Conservation (phyloP, 768 basidiomycete species). For the Crepidotus variabilis region DNA sequence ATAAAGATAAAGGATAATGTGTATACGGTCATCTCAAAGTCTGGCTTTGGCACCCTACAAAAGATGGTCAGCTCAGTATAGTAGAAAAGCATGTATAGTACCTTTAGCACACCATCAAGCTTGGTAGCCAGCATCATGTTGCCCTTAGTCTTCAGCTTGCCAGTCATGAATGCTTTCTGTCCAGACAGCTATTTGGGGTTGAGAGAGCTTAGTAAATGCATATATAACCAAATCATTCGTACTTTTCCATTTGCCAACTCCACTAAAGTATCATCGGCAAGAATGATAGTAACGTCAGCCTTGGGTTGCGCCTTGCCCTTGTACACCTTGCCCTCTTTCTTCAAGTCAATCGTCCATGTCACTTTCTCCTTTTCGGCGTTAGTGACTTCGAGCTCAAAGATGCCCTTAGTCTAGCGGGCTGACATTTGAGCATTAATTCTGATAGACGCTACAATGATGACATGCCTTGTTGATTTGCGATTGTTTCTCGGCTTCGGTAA, state of each 20-base stretch:
- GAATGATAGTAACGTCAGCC: constrained; percentile 77
- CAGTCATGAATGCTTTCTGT: constrained; percentile 96
- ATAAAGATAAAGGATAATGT: constrained; percentile 3
- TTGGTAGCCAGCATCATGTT: constrained; percentile 96
- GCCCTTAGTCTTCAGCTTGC: constrained; percentile 87
- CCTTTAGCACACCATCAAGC: constrained; percentile 80
- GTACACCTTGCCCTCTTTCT: constrained; percentile 75
- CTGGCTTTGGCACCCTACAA: constrained; percentile 41
- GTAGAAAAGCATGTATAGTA: constrained; percentile 23
- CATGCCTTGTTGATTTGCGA: constrained; percentile 72
- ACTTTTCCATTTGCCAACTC: constrained; percentile 75
- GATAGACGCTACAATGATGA: neutral
- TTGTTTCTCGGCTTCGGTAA: constrained; percentile 60
- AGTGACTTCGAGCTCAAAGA: constrained; percentile 82
- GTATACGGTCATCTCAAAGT: constrained; percentile 17
- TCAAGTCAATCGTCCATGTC: constrained; percentile 91
- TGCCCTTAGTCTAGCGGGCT: constrained; percentile 65
- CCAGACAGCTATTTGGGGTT: constrained; percentile 62
- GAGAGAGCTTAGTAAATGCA: neutral
- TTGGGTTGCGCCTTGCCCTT: constrained; percentile 72
- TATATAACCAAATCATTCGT: constrained; percentile 9
- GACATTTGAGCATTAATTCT: neutral
- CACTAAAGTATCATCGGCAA: constrained; percentile 72
- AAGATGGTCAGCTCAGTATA: neutral
- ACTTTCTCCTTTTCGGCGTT: constrained; percentile 69